Evolutionary conservation across 176 grass and related monocot genomes (phyloP), one percentile per base, ranked within the genome.

Genomic region (Microstegium vimineum): DNA sequence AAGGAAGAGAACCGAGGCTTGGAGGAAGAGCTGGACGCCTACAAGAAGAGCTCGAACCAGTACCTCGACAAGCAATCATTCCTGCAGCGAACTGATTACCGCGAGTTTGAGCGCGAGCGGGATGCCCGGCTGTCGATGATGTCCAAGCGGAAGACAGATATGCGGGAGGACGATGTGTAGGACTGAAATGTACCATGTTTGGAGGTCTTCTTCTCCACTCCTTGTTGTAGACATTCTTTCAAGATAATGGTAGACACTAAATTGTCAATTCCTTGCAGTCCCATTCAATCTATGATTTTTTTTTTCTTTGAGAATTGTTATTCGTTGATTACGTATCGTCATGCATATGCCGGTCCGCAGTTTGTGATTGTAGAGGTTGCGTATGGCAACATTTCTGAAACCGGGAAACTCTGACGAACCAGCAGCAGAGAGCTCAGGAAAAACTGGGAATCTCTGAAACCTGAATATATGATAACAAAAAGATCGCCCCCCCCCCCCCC

Each of bases 1-100:
- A 99, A 99, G 87, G 96, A 83, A 27, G 97, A 99, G 54, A 99
- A 93, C 71, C 89, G 80, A 52, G 93, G 94, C 1, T 34, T 99
- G 87, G 97, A 90, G 74, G 89, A 96, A 38, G 91, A 99, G 74
- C 74, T 99, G 77, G 97, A 91, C 22, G 77, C 83, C 3, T 99
- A 99, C 85, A 99, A 99, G 90, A 98, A 94, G 88, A 98, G 95
- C 65, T 95, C 96, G 6, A 99, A 99, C 73, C 87, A 99, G 65
- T 99, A 95, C 77, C 82, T 99, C 9, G 96, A 99, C 40, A 95
- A 85, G 87, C 89, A 94, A 32, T 98, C 95, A 0, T 99, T 99
- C 86, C 87, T 99, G 77, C 87, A 96, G 78, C 86, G 97, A 68
- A 61, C 93, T 0, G 97, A 99, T 79, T 85, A 91, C 78, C 82